A percentile compares a stretch with the other conserved stretches of the same genome.
These are phyloP conservation scores for Pulchroboletus neoregius DNA, from an alignment of 1,284 basidiomycete genomes.

Conservation along the genomic window DNA sequence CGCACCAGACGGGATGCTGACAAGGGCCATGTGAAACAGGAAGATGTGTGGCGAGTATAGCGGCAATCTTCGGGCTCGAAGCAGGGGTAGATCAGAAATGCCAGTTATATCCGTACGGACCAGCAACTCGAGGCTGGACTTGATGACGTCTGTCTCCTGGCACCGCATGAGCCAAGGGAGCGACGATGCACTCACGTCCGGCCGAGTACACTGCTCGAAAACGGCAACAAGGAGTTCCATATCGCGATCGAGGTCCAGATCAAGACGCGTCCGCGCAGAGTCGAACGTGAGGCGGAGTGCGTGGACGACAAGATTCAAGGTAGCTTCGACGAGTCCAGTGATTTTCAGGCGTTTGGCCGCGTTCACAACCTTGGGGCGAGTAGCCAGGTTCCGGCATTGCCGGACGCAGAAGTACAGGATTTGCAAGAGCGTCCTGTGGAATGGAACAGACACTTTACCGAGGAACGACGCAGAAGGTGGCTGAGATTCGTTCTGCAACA, in stretches of 20 bases:
- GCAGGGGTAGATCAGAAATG: conserved; percentile 55
- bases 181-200: conserved; percentile 63
- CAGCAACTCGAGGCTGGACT: conserved; percentile 73
- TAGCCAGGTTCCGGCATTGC: conserved; percentile 52
- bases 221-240: conserved; percentile 77
- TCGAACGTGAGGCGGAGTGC: conserved; percentile 68
- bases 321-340: conserved; percentile 56
- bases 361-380: conserved; percentile 48
- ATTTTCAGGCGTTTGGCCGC: conserved; percentile 61
- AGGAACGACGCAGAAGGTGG: conserved; percentile 74
- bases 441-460: conserved; percentile 59
- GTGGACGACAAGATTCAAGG: conserved; percentile 64
- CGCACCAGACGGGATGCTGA: conserved; percentile 70
- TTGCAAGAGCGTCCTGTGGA: conserved; percentile 79
- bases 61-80: conserved; percentile 59
- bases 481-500: conserved; percentile 73
- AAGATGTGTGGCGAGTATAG: conserved; percentile 75
- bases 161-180: conserved; percentile 75
- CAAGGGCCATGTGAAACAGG: conserved; percentile 84
- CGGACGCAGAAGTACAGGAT: conserved; percentile 74
- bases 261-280: conserved; percentile 52
- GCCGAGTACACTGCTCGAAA: conserved; percentile 75
- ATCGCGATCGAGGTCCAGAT: conserved; percentile 70
- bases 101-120: conserved; percentile 67
- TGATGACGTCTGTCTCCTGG: conserved; percentile 79